A percentile compares a stretch with the other conserved stretches of the same genome.
Evolutionary conservation across 1,139 yeast genomes (phyloP).

Genomic region (Yamadazyma taylorii): DNA sequence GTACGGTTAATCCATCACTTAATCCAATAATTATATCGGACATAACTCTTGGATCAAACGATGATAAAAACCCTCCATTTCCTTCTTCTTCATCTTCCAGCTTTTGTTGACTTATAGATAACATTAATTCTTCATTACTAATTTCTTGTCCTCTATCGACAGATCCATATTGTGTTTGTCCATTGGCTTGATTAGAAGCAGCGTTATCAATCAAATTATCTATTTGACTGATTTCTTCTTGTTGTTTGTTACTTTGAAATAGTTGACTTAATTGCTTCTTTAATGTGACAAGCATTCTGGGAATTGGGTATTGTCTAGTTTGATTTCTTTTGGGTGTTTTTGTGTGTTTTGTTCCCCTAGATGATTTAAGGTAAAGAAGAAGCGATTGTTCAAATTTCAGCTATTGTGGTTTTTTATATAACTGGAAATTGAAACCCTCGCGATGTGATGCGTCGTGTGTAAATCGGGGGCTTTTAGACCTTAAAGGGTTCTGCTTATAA

Average conservation of each 20-base stretch:
- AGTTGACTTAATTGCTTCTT: slow-evolving; percentile 36
- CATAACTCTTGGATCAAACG: slow-evolving; percentile 72
- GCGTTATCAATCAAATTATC: slow-evolving; percentile 32
- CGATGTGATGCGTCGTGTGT: slow-evolving; percentile 3
- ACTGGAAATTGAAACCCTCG: slow-evolving; percentile 2
- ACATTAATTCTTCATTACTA: slow-evolving; percentile 43
- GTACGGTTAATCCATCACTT: slow-evolving; percentile 80
- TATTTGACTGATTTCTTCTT: slow-evolving; percentile 35
- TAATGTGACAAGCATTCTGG: slow-evolving; percentile 32
- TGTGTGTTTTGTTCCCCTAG: no score
- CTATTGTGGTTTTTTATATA: slow-evolving; percentile 6
- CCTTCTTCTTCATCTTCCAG: slow-evolving; percentile 23
- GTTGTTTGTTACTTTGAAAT: slow-evolving; percentile 20
- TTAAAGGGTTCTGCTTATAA: slow-evolving; percentile 15
- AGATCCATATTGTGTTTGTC: slow-evolving; percentile 47
- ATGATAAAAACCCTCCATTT: slow-evolving; percentile 38
- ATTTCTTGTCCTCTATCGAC: slow-evolving; percentile 38
- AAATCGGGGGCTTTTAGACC: slow-evolving; percentile 2
- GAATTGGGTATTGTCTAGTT: no score
- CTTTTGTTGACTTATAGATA: slow-evolving; percentile 19
- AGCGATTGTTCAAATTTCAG: no score
- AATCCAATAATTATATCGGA: slow-evolving; percentile 77
- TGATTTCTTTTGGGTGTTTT: no score
- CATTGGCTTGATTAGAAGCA: slow-evolving; percentile 18
- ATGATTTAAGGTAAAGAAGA: neutral